Percentiles rank a stretch among this genome's conserved stretches.
phyloP scores from a whole-genome alignment of 2,329 filamentous ascomycete species.

The Pyricularia grisea region DNA sequence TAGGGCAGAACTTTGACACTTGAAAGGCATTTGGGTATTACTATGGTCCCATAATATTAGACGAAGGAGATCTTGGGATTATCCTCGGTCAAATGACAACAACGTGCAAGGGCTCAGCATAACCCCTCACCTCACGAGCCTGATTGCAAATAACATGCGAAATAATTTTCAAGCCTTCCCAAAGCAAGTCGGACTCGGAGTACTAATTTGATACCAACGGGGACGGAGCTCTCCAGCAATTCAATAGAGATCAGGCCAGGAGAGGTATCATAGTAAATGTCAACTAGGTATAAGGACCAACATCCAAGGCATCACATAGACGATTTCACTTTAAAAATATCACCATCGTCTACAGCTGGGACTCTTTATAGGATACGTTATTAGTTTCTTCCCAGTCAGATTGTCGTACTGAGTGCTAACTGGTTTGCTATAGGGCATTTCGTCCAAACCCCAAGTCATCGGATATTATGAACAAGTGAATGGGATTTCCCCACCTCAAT shows the following conservation, averaged over 20 bases:
- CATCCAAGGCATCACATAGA: not conserved
- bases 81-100: not conserved
- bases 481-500: too few relatives aligned
- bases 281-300: not conserved
- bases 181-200: not conserved
- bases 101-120: not conserved
- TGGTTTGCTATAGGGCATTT: too few relatives aligned
- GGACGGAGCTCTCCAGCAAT: not conserved
- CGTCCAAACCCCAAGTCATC: too few relatives aligned
- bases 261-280: not conserved
- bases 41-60: not conserved
- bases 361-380: too few relatives aligned
- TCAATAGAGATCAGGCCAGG: not conserved
- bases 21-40: not conserved
- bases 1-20: not conserved
- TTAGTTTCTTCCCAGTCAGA: too few relatives aligned
- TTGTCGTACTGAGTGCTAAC: too few relatives aligned
- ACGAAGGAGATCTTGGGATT: not conserved
- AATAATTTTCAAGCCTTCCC: not conserved
- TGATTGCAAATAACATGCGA: not conserved
- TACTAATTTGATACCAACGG: too few relatives aligned
- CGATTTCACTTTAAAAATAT: too few relatives aligned
- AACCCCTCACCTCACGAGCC: not conserved
- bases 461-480: too few relatives aligned
- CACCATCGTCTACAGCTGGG: too few relatives aligned